Evolutionary conservation across 2,329 filamentous ascomycete species (phyloP).

Genomic region (Aspergillus proliferans): DNA sequence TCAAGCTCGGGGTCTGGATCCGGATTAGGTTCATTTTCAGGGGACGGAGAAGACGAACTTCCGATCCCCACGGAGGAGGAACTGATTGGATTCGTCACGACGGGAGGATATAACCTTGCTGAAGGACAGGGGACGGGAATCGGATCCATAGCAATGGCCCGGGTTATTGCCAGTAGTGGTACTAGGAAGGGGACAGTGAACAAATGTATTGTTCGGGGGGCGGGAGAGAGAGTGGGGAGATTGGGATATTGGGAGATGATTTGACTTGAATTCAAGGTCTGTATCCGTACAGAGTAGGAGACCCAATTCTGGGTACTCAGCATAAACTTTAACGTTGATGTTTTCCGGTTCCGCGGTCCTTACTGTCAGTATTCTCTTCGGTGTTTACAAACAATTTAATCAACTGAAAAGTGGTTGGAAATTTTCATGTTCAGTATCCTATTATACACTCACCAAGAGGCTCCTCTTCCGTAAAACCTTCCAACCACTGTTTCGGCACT

Average conservation of each 20-base stretch:
- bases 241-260: constrained; percentile 70
- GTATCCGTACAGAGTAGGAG: constrained; percentile 5
- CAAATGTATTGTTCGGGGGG: constrained; percentile 71
- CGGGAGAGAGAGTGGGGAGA: constrained; percentile 72
- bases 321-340: not conserved
- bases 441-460: no score
- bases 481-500: no score
- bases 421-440: no score
- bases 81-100: constrained; percentile 84
- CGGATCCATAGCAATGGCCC: constrained; percentile 60
- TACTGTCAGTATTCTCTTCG: not conserved
- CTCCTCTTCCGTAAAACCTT: no score
- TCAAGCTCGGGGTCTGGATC: constrained; percentile 7
- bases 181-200: constrained; percentile 23
- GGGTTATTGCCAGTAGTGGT: constrained; percentile 38
- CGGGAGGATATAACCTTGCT: constrained; percentile 73
- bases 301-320: not conserved
- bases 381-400: no score
- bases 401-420: no score
- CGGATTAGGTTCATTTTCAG: not conserved
- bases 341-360: not conserved
- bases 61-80: constrained; percentile 67
- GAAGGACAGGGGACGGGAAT: constrained; percentile 71
- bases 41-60: constrained; percentile 25
- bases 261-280: constrained; percentile 24